Evolutionary conservation across 192 early-diverging fungal species (phyloP).

Genomic region (Rhizophagus clarus): DNA sequence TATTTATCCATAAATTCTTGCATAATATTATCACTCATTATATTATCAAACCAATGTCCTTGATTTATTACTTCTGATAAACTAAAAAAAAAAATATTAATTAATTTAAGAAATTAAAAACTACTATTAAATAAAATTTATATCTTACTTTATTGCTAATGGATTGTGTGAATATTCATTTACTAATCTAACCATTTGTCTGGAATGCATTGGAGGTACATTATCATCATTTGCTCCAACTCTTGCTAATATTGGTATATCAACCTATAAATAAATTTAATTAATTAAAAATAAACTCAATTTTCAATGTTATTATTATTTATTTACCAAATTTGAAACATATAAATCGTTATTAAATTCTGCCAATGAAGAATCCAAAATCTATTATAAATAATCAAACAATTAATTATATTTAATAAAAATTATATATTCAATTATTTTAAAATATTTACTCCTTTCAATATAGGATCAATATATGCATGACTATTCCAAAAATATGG

Average conservation of each 20-base stretch:
- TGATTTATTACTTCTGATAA: slow-evolving; percentile 60
- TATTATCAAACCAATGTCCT: slow-evolving; percentile 70
- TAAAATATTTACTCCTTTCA: slow-evolving; percentile 54
- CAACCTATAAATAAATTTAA: slow-evolving; percentile 45
- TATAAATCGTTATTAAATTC: slow-evolving; percentile 80
- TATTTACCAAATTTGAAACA: slow-evolving; percentile 61
- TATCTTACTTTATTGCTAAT: slow-evolving; percentile 47
- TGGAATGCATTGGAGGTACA: slow-evolving; percentile 70
- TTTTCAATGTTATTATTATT: neutral
- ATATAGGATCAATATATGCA: slow-evolving; percentile 63
- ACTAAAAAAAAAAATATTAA: slow-evolving; percentile 37
- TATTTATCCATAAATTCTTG: slow-evolving; percentile 50
- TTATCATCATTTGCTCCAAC: slow-evolving; percentile 69
- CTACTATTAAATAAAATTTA: neutral
- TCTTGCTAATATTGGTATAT: slow-evolving; percentile 64
- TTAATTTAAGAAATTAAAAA: neutral
- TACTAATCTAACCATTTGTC: slow-evolving; percentile 62
- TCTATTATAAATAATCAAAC: slow-evolving; percentile 34
- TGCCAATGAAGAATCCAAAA: slow-evolving; percentile 69
- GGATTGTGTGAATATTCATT: slow-evolving; percentile 63
- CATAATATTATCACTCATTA: slow-evolving; percentile 56
- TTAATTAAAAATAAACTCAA: slow-evolving; percentile 17
- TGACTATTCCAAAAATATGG: slow-evolving; percentile 67
- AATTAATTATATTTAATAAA: neutral
- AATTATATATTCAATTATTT: neutral